A percentile compares a stretch with the other conserved stretches of the same genome.
Evolutionary conservation across 2,329 filamentous ascomycete genomes (phyloP).

Genomic region (Colletotrichum scovillei): DNA sequence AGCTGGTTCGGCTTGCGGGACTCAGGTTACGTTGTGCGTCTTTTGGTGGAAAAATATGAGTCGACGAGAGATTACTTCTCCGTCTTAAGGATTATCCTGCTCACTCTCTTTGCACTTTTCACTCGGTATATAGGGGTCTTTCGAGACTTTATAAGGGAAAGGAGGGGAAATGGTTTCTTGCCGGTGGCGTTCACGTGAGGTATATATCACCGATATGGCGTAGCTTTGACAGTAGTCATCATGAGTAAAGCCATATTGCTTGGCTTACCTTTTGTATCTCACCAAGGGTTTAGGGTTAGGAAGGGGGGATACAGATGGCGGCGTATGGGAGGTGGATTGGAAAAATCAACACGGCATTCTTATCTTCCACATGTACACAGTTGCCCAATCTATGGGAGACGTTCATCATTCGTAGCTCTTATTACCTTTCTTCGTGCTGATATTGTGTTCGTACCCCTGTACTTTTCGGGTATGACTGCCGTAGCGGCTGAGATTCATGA

Average conservation of each 20-base stretch:
- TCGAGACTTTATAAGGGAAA: neutral
- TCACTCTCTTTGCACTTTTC: neutral
- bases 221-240: neutral
- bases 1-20: too few species aligned
- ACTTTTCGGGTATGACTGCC: conserved; percentile 58
- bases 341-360: neutral
- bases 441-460: conserved; percentile 55
- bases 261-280: neutral
- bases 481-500: conserved; percentile 64
- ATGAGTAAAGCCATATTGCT: neutral
- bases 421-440: too few species aligned
- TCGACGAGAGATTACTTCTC: neutral
- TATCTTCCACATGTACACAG: neutral
- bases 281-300: neutral
- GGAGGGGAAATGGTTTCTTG: neutral
- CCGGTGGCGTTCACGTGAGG: neutral
- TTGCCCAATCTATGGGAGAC: too few species aligned
- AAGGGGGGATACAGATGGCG: neutral
- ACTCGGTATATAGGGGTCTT: neutral
- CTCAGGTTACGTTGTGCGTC: too few species aligned
- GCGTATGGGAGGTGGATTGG: neutral
- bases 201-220: neutral
- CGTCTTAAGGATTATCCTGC: neutral
- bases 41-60: too few species aligned
- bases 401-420: too few species aligned